Conservation (phyloP, 2,329 filamentous ascomycete genomes). For the Ceratocystis alfenasii region DNA sequence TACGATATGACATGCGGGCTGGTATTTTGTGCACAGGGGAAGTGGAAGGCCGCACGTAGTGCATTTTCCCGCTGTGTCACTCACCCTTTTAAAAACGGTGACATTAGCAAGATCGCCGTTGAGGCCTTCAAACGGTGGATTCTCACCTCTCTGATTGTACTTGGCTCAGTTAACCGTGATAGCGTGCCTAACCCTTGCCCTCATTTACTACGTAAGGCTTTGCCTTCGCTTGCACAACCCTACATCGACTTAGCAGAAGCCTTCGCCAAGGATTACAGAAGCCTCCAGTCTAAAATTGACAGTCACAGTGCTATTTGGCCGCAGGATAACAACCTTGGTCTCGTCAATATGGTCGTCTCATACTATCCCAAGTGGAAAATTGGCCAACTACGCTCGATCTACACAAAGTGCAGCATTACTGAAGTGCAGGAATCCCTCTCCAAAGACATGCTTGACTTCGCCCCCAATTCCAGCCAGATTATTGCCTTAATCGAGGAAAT, state of each 20-base stretch:
- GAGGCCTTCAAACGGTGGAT: slow-evolving; percentile 91
- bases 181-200: neutral
- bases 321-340: slow-evolving; percentile 58
- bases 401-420: slow-evolving; percentile 46
- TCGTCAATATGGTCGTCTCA: slow-evolving; percentile 56
- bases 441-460: slow-evolving; percentile 39
- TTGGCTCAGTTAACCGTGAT: slow-evolving; percentile 39
- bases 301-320: slow-evolving; percentile 47
- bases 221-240: slow-evolving; percentile 45
- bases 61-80: slow-evolving; percentile 55
- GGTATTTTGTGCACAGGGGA: slow-evolving; percentile 47
- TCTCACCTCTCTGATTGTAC: slow-evolving; percentile 58
- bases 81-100: slow-evolving; percentile 48
- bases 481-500: slow-evolving; percentile 41
- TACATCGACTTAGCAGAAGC: slow-evolving; percentile 60
- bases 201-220: slow-evolving; percentile 13
- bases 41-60: slow-evolving; percentile 51
- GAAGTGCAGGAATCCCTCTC: slow-evolving; percentile 41
- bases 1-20: slow-evolving; percentile 56
- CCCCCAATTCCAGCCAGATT: slow-evolving; percentile 35
- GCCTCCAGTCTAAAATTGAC: slow-evolving; percentile 52
- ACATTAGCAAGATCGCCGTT: slow-evolving; percentile 56
- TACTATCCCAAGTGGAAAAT: slow-evolving; percentile 69
- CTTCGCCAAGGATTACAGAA: slow-evolving; percentile 42
- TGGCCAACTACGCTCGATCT: slow-evolving; percentile 59